A percentile compares a stretch with the other conserved stretches of the same genome.
Evolutionary conservation across 352 stramenopile genomes (phyloP).

Genomic region (Globisporangium acanthophoron): DNA sequence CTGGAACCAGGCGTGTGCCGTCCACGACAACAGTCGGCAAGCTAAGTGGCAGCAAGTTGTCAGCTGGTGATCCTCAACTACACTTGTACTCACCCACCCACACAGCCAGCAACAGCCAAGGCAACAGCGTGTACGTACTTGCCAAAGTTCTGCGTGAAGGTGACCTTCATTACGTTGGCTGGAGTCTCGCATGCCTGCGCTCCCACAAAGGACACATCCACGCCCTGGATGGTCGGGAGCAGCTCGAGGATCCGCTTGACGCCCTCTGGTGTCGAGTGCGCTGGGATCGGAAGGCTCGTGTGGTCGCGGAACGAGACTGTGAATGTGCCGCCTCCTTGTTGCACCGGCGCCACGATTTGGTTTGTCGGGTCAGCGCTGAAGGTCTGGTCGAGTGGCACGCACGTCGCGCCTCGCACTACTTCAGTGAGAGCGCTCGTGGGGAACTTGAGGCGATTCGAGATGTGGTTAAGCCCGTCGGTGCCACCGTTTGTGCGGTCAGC

Average conservation of each 20-base stretch:
- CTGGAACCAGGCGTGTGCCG: slow-evolving; percentile 20
- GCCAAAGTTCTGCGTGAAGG: slow-evolving; percentile 78
- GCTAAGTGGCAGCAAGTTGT: slow-evolving; percentile 13
- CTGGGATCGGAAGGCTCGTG: slow-evolving; percentile 58
- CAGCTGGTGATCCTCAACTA: not conserved
- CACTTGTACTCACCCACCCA: slow-evolving; percentile 1
- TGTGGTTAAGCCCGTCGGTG: slow-evolving; percentile 40
- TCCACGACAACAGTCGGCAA: slow-evolving; percentile 54
- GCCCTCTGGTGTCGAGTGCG: slow-evolving; percentile 23
- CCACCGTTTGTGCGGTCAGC: slow-evolving; percentile 52
- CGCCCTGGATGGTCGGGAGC: slow-evolving; percentile 48
- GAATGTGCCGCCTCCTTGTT: slow-evolving; percentile 43
- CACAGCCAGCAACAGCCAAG: not conserved
- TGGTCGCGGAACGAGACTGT: slow-evolving; percentile 56
- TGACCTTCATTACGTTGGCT: slow-evolving; percentile 56
- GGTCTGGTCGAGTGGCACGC: slow-evolving; percentile 44
- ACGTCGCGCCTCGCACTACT: slow-evolving; percentile 38
- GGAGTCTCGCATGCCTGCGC: slow-evolving; percentile 58
- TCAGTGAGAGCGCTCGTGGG: slow-evolving; percentile 43
- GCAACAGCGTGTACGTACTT: slow-evolving; percentile 34
- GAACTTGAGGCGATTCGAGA: slow-evolving; percentile 61
- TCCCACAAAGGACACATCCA: slow-evolving; percentile 48
- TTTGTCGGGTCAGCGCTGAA: slow-evolving; percentile 28
- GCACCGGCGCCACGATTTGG: slow-evolving; percentile 41
- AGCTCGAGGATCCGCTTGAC: slow-evolving; percentile 32